A percentile compares a stretch with the other conserved stretches of the same genome.
Evolutionary conservation across 306 rosid species (phyloP).

Genomic region (Cucurbita pepo): DNA sequence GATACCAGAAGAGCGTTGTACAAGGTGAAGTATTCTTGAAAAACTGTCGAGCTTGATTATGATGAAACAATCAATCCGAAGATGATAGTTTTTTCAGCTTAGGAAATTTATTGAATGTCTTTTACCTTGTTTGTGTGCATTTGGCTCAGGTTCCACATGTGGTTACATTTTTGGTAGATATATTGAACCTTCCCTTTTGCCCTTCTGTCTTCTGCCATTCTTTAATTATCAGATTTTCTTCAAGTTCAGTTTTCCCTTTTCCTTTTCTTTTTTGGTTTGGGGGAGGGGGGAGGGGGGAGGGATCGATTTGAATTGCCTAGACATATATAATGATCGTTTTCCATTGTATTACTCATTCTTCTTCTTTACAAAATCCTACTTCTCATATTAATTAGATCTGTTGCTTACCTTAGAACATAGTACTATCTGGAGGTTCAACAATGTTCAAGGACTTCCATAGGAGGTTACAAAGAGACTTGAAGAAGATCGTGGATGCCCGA

Average conservation of each 20-base stretch:
- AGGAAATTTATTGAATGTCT: background rate
- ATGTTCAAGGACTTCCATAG: constrained; percentile 98
- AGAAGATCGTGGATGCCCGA: constrained; percentile 88
- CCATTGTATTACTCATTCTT: background rate
- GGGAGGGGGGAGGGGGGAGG: background rate
- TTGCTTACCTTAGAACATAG: constrained; percentile 59
- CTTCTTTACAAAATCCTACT: background rate
- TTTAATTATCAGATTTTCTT: background rate
- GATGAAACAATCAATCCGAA: background rate
- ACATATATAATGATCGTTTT: background rate
- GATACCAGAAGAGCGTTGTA: constrained; percentile 95
- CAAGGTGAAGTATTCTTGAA: constrained; percentile 37
- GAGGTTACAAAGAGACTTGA: constrained; percentile 94
- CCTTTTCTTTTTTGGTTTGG: background rate
- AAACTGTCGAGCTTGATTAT: background rate
- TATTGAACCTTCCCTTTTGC: background rate
- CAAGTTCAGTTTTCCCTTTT: background rate
- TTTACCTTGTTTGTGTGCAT: background rate
- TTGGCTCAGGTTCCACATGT: background rate
- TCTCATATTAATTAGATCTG: background rate
- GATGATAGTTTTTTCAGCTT: background rate
- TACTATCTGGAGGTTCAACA: constrained; percentile 95
- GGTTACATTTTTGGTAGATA: background rate
- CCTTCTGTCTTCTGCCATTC: background rate
- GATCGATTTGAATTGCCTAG: background rate